Percentiles rank a stretch among this genome's conserved stretches.
phyloP scores from a whole-genome alignment of 306 rosid species.

The Lagenaria siceraria region DNA sequence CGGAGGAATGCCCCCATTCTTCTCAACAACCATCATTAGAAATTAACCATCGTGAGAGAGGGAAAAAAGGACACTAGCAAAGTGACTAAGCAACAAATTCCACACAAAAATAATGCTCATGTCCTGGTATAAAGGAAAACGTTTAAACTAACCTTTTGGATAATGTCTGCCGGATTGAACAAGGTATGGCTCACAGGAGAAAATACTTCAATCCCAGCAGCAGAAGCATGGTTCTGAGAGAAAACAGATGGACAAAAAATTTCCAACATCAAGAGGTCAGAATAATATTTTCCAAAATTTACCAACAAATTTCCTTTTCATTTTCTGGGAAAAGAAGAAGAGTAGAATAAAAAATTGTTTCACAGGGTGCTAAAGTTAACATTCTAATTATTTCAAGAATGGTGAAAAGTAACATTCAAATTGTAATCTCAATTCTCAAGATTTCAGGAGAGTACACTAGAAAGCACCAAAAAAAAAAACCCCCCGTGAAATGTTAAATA shows the following conservation, averaged over 20 bases:
- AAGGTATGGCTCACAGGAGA: constrained; percentile 89
- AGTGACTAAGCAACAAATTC: neutral
- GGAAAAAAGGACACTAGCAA: constrained; percentile 1
- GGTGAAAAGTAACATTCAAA: neutral
- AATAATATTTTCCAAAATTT: neutral
- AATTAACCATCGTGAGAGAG: constrained; percentile 4
- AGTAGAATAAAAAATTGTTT: neutral
- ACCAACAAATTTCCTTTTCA: neutral
- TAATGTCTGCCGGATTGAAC: constrained; percentile 62
- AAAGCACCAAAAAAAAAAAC: neutral
- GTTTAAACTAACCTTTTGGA: constrained; percentile 42
- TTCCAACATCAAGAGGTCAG: neutral
- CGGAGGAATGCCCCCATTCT: constrained; percentile 95
- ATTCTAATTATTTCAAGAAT: neutral
- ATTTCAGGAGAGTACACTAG: neutral
- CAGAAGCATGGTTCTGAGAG: constrained; percentile 41
- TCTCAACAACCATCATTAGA: constrained; percentile 10
- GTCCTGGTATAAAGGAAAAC: neutral
- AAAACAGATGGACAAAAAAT: neutral
- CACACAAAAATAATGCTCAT: neutral
- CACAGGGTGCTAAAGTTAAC: neutral
- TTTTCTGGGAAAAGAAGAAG: neutral
- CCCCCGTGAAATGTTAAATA: neutral
- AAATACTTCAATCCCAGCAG: constrained; percentile 62
- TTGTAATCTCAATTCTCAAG: neutral